Conservation (phyloP, 164 flowering plant genomes). For the Sextonia rubra region DNA sequence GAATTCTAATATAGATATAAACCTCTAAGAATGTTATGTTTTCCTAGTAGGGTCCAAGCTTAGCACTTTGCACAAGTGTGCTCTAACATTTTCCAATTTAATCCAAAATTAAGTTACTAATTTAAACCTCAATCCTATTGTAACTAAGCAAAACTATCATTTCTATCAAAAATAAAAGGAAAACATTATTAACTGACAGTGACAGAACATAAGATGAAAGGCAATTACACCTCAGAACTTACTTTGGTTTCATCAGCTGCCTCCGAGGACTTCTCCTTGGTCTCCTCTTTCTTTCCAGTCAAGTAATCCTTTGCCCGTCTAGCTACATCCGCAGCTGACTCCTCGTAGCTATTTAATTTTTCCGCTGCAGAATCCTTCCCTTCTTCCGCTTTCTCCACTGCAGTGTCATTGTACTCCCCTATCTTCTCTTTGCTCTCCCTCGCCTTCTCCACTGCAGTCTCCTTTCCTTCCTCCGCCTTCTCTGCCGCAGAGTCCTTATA, state of each 20-base stretch:
- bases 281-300: slow-evolving; percentile 65
- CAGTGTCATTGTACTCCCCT: slow-evolving; percentile 30
- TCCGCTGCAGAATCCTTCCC: slow-evolving; percentile 35
- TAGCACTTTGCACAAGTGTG: too few relatives aligned
- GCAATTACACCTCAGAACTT: too few relatives aligned
- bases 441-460: slow-evolving; percentile 8
- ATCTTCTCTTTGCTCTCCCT: slow-evolving; percentile 17
- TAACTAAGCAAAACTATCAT: too few relatives aligned
- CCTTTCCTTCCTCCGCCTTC: slow-evolving; percentile 11
- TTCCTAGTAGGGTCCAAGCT: too few relatives aligned
- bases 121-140: too few relatives aligned
- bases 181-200: too few relatives aligned
- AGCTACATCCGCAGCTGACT: slow-evolving; percentile 59
- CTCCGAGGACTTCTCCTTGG: slow-evolving; percentile 34
- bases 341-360: slow-evolving; percentile 48
- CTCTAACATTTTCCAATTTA: too few relatives aligned
- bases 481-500: slow-evolving; percentile 18
- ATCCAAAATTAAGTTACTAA: too few relatives aligned
- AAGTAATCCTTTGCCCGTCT: slow-evolving; percentile 48
- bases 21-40: too few relatives aligned
- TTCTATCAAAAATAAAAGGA: too few relatives aligned
- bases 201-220: background rate
- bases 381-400: slow-evolving; percentile 40
- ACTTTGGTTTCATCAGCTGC: slow-evolving; percentile 36
- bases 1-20: too few relatives aligned